Evolutionary conservation across 1,284 basidiomycete genomes (phyloP), one percentile per base, ranked within the genome.

Genomic region (Tylopilus orsonianus): DNA sequence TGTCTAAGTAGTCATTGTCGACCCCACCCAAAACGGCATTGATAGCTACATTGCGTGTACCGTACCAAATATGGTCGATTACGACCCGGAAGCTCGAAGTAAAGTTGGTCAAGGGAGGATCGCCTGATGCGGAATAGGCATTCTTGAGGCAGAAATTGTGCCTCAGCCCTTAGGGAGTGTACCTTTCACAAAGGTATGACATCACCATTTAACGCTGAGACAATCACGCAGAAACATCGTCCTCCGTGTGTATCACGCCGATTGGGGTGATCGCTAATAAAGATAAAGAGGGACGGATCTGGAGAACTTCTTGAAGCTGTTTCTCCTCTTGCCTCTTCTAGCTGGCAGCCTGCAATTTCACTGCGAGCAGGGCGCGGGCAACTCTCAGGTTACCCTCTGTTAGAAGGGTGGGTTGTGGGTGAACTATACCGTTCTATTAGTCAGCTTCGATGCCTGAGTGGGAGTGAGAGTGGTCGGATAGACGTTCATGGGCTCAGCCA

Each of bases 51-150:
- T 85, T 90, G 49, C 81, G 76, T 10, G 83, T 78, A 53, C 88
- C 85, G 69, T 93, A 96, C 85, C 93, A 99, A 59, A 99, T 83
- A 67, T 98, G 96, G 72, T 99, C 97, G 61, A 99, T 83, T 41
- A 82, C 81, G 38, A 87, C 92, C 55, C 80, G 80, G 75, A 87
- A 94, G 47, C 81, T 81, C 8, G 97, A 92, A 24, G 90, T 94
- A 62, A 86, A 89, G 69, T 99, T 99, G 48, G 97, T 99, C 72
- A 96, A 74, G 37, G 85, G 79, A 44, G 90, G 71, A 59, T 90
- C 88, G 29, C 83, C 82, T 9, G 65, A 61, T 44, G 75, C 71
- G 1, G 82, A 76, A 64, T 97, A 97, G 14, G 93, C 87, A 64
- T 85, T 93, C 77, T 90, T 88, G 57, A 99, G 75, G 13, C 82